These are phyloP conservation scores for Claviceps capensis DNA, from an alignment of 2,329 filamentous ascomycete species.

Conservation along the genomic window DNA sequence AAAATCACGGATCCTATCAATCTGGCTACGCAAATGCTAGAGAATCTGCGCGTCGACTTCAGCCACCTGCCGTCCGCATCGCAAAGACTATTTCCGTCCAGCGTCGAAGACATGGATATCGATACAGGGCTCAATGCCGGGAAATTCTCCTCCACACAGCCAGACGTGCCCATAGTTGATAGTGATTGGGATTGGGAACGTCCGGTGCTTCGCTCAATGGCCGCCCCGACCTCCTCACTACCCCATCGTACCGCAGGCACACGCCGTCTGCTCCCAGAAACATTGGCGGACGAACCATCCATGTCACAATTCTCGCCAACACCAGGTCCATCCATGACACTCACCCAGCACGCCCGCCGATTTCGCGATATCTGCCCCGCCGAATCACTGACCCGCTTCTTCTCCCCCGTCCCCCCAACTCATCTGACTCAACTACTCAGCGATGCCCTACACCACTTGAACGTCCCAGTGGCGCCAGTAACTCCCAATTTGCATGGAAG, in stretches of 20 bases:
- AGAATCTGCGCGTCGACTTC: slow-evolving; percentile 81
- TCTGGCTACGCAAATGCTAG: slow-evolving; percentile 90
- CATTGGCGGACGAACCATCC: slow-evolving; percentile 73
- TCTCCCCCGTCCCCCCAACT: slow-evolving; percentile 62
- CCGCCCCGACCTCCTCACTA: slow-evolving; percentile 23
- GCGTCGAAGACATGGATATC: slow-evolving; percentile 53
- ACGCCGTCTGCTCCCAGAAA: slow-evolving; percentile 37
- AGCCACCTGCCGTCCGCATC: slow-evolving; percentile 48
- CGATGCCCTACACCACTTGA: slow-evolving; percentile 72
- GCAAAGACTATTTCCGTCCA: slow-evolving; percentile 16
- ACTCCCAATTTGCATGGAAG: slow-evolving; percentile 36
- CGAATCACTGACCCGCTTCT: slow-evolving; percentile 81
- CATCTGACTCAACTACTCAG: slow-evolving; percentile 68
- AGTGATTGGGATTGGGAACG: slow-evolving; percentile 80
- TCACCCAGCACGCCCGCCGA: slow-evolving; percentile 77
- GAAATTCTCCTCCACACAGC: slow-evolving; percentile 68
- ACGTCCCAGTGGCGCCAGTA: slow-evolving; percentile 54
- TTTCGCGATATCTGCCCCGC: slow-evolving; percentile 87
- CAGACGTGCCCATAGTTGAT: slow-evolving; percentile 63
- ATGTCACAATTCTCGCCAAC: slow-evolving; percentile 73
- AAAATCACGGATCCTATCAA: slow-evolving; percentile 64
- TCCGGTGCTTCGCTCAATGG: slow-evolving; percentile 44
- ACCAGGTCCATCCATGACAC: slow-evolving; percentile 64
- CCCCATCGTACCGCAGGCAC: slow-evolving; percentile 18
- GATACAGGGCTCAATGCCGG: slow-evolving; percentile 36